These are phyloP conservation scores for Skeletonema costatum DNA, from an alignment of 108 stramenopile genomes.

Conservation along the genomic window DNA sequence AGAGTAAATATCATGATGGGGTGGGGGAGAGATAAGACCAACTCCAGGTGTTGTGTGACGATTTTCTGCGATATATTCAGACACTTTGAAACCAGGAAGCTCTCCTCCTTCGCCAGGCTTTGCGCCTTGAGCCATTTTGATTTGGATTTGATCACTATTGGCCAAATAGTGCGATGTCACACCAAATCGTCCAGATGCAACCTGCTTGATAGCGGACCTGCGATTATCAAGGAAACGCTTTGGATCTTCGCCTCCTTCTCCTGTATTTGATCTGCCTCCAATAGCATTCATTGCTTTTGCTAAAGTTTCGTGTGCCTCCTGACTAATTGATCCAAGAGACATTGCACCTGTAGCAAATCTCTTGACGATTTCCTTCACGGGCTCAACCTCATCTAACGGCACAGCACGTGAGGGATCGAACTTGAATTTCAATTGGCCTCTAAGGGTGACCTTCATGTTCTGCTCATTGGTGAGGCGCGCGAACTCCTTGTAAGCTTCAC, in stretches of 20 bases:
- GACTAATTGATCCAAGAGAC: slow-evolving; percentile 94
- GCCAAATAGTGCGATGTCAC: slow-evolving; percentile 96
- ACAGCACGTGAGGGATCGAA: slow-evolving; percentile 84
- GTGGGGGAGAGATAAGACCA: slow-evolving; percentile 95
- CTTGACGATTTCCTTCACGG: slow-evolving; percentile 89
- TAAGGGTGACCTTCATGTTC: slow-evolving; percentile 91
- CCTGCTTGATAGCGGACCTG: slow-evolving; percentile 92
- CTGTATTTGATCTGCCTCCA: slow-evolving; percentile 93
- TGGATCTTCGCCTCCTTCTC: slow-evolving; percentile 96
- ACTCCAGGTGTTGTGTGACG: slow-evolving; percentile 95
- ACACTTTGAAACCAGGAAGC: slow-evolving; percentile 95
- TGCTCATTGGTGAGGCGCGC: slow-evolving; percentile 85
- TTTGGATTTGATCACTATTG: slow-evolving; percentile 96
- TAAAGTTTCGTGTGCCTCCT: slow-evolving; percentile 93
- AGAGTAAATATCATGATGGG: slow-evolving; percentile 97
- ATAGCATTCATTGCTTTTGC: slow-evolving; percentile 92
- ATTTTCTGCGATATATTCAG: slow-evolving; percentile 91
- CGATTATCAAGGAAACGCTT: slow-evolving; percentile 89
- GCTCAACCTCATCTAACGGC: slow-evolving; percentile 92
- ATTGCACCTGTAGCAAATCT: slow-evolving; percentile 96
- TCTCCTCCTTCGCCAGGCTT: slow-evolving; percentile 98
- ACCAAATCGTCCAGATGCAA: slow-evolving; percentile 94
- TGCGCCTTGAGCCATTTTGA: slow-evolving; percentile 98
- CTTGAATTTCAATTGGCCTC: slow-evolving; percentile 93
- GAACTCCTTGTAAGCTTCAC: slow-evolving; percentile 95